phyloP scores from a whole-genome alignment of 192 early-diverging fungal species.

The Coemansia sp. region DNA sequence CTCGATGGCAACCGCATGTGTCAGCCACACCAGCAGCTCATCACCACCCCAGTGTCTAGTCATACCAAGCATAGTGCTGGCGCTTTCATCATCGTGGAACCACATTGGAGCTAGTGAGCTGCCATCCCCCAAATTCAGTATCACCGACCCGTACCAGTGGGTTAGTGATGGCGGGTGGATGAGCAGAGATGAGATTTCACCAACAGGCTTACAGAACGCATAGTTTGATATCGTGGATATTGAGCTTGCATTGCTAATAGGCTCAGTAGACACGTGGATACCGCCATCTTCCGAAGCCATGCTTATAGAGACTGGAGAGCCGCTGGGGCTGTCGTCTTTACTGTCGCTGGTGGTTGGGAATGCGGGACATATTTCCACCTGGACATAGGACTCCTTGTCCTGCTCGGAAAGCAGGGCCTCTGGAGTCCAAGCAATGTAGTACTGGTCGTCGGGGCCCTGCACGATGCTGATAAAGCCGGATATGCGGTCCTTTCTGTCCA shows the following conservation, averaged over 20 bases:
- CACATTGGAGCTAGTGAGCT: conserved; percentile 67
- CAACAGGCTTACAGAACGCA: conserved; percentile 62
- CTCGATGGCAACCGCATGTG: conserved; percentile 54
- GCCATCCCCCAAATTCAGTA: conserved; percentile 65
- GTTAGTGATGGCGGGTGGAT: conserved; percentile 68
- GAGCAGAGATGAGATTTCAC: conserved; percentile 61
- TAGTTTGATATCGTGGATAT: conserved; percentile 56
- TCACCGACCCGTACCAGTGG: conserved; percentile 68
- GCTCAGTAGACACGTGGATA: conserved; percentile 44
- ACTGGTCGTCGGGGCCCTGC: conserved; percentile 59
- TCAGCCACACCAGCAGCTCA: conserved; percentile 63
- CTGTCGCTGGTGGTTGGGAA: conserved; percentile 1
- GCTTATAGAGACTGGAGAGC: conserved; percentile 30
- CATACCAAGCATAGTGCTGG: conserved; percentile 55
- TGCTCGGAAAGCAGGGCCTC: conserved; percentile 62
- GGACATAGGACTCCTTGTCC: conserved; percentile 57
- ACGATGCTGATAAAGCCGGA: conserved; percentile 70
- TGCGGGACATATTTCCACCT: conserved; percentile 7
- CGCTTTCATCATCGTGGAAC: conserved; percentile 74
- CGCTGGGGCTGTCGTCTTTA: conserved; percentile 17
- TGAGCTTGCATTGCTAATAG: conserved; percentile 36
- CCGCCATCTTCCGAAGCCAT: conserved; percentile 37
- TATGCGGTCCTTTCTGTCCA: conserved; percentile 61
- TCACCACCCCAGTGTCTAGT: conserved; percentile 67
- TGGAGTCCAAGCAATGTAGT: conserved; percentile 73